Base-by-base conservation (phyloP, 441 rosid species). In the Euphorbia celastroides region DNA sequence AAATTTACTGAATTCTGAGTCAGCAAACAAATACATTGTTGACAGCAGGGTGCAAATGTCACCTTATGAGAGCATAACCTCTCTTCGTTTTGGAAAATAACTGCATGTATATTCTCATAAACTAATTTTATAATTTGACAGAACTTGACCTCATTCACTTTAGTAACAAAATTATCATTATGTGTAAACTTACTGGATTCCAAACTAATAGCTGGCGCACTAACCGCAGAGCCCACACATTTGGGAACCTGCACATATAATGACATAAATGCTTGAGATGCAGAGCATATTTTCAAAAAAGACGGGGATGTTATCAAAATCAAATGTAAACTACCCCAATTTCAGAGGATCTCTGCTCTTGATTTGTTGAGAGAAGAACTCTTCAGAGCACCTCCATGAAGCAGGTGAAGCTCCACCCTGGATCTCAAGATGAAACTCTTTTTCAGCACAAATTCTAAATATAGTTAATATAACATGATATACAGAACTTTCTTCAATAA, bases 331-430 rank as follows among this genome's bases (percentile, higher is more conserved):
- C 84, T 69, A 88, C 97, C 97, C 99, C 19, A 88, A 70, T 74
- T 87, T 85, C 68, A 93, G 86, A 71, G 93, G 93, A 82, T 93
- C 99, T 77, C 99, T 82, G 68, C 85, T 81, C 90, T 80, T 91
- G 83, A 93, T 86, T 81, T 89, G 92, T 65, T 70, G 78, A 34
- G 89, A 79, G 42, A 91, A 86, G 70, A 84, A 91, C 62, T 91
- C 97, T 77, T 93, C 99, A 5, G 96, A 89, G 84, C 97, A 93
- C 82, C 87, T 91, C 99, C 99, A 93, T 23, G 96, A 83, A 73
- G 97, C 97, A 27, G 91, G 96, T 42, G 96, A 86, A 67, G 78
- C 77, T 74, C 88, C 85, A 80, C 78, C 90, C 96, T 92, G 70
- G 28, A 80, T 75, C 59, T 54, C 67, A 69, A 69, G 25, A 58